Base-by-base conservation (phyloP, 108 stramenopile species). In the Seminavis robusta region DNA sequence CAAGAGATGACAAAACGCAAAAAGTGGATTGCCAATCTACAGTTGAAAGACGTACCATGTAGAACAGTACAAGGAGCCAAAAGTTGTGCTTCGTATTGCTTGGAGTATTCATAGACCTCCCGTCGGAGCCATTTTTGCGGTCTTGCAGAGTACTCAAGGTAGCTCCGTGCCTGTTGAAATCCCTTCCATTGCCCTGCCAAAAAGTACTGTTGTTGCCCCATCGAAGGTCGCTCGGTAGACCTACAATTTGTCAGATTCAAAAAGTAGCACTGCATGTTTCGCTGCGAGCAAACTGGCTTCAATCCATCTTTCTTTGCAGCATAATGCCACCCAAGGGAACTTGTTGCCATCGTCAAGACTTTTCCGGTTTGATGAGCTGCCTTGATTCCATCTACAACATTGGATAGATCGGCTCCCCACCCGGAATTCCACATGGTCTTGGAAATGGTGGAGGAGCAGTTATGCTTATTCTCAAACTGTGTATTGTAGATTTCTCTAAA, bases 1-100 rank as follows among this genome's bases (percentile, higher is more conserved):
- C n/a, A 48, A 28, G 3, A n/a, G n/a, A 6, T 16, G n/a, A 10
- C 7, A 0, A 44, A 33, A 55, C 2, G 6, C 16, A 27, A 37
- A 8, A 20, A 50, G 52, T 10, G 25, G 20, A 4, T 39, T 52
- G 1, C 68, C 53, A 5, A 69, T 39, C 68, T 61, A 69, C 25
- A 44, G 23, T 36, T 69, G 61, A 2, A 44, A 44, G 15, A 61
- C 1, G 53, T 55, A 10, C 28, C 53, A 62, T 69, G 63, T 4
- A 56, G 33, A 45, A 21, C 26, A 9, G 56, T 8, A 52, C 53
- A 69, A 5, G 31, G 21, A 37, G 6, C 20, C 36, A 37, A 8
- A 11, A 37, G 10, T 13, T 8, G 36, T 37, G 13, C 36, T 37
- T 13, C 36, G 36, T 11, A 8, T 11, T 11, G 36, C n/a, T n/a